Evolutionary conservation across 2,329 filamentous ascomycete genomes (phyloP), one percentile per base, ranked within the genome.

Genomic region (Nemania abortiva): DNA sequence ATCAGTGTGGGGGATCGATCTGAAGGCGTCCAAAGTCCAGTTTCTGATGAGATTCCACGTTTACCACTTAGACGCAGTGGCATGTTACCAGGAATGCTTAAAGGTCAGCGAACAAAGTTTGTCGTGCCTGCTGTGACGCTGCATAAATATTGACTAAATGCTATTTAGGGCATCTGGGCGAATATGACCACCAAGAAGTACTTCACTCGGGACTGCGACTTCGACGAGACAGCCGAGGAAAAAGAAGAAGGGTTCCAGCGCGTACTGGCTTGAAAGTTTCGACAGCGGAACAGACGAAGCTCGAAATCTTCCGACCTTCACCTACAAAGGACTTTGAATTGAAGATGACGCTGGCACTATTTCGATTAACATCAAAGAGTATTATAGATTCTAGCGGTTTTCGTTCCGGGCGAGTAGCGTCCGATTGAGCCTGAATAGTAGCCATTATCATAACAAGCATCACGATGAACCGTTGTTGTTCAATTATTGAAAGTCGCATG

Each of bases 141-240:
- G 6, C 37, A 56, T 29, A 18, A n/a, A 20, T 53, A 18, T 29
- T 39, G 10, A 56, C 29, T 37, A 34, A 56, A 52, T 6, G 47
- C 13, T 13, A 29, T 15, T 29, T 15, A 63, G 42, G 15, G 22
- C 3, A 20, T 53, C 2, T 61, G 58, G 58, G 9, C 39, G 22
- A 53, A 61, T 42, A 39, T 61, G 58, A 52, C 47, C 6, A 53
- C 47, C 5, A 20, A 42, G 22, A 53, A 42, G 24, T 52, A 15
- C 18, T 39, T 53, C 22, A 13, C 39, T 7, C 7, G 10, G 31
- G 0, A 2, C 37, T 6, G 2, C 9, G 18, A n/a, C 11, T 6
- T 1, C 11, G 2, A 1, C 9, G 3, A 18, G 3, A 22, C 3
- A 15, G 3, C 2, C 45, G n/a, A 3, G 9, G 31, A 65, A 3